These are phyloP conservation scores for Apiotrichum gamsii DNA, from an alignment of 1,284 basidiomycete species.

Conservation along the genomic window DNA sequence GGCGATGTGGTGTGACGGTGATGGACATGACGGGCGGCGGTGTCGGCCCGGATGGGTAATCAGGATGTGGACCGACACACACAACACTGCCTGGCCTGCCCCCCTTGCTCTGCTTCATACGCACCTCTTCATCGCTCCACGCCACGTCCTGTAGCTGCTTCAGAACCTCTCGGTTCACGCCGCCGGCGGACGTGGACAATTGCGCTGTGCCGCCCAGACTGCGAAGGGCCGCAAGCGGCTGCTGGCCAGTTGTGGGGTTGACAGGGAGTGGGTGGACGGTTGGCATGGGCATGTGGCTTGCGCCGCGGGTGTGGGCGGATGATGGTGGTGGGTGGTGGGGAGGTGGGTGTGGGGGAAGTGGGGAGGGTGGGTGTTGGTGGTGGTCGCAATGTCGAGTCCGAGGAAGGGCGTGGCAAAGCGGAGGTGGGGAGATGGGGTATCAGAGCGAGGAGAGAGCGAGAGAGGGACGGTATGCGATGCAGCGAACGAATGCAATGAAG, in stretches of 20 bases:
- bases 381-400: not conserved
- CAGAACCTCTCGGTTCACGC: conserved; percentile 46
- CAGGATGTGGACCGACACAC: too few species aligned
- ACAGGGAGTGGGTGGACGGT: conserved; percentile 38
- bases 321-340: not conserved
- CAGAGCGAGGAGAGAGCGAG: too few species aligned
- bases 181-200: conserved; percentile 23
- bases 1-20: not conserved
- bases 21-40: too few species aligned
- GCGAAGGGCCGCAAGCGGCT: conserved; percentile 28
- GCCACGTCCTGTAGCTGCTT: conserved; percentile 87
- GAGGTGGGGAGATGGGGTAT: not conserved
- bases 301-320: not conserved
- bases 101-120: too few species aligned
- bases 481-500: too few species aligned
- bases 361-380: too few species aligned
- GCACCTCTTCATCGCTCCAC: conserved; percentile 88
- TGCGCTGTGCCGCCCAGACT: conserved; percentile 15
- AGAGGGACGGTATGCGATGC: too few species aligned
- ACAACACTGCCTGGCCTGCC: too few species aligned
- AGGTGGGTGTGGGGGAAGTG: not conserved
- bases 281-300: conserved; percentile 15
- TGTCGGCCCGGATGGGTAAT: too few species aligned
- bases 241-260: conserved; percentile 45
- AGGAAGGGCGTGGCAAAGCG: not conserved